These are phyloP conservation scores for Apiotrichum gamsii DNA, from an alignment of 1,284 basidiomycete species.

Conservation along the genomic window DNA sequence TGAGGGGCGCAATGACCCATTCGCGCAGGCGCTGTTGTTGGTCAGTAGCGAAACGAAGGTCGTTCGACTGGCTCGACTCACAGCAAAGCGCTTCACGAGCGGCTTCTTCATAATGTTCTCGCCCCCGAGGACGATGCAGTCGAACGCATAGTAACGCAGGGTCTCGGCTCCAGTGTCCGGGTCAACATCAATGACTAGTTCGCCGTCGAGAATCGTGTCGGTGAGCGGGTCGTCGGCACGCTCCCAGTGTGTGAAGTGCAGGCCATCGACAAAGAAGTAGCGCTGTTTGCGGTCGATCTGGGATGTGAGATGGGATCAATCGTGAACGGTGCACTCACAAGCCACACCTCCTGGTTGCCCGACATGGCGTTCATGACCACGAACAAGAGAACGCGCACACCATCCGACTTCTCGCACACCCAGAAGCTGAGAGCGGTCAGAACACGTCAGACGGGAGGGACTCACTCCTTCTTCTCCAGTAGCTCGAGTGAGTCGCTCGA, in stretches of 20 bases:
- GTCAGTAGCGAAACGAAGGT: neutral
- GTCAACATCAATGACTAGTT: conserved; percentile 87
- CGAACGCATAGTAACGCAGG: conserved; percentile 80
- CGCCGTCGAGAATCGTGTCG: conserved; percentile 86
- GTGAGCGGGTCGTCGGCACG: conserved; percentile 59
- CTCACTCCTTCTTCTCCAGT: conserved; percentile 77
- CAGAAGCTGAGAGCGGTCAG: conserved; percentile 63
- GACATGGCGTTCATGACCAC: conserved; percentile 56
- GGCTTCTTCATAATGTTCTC: conserved; percentile 79
- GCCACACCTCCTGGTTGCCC: conserved; percentile 65
- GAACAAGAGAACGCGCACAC: conserved; percentile 81
- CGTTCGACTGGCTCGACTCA: conserved; percentile 48
- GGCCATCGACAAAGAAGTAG: conserved; percentile 65
- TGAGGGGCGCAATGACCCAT: conserved; percentile 77
- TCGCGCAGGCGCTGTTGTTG: conserved; percentile 63
- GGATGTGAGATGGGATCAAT: neutral
- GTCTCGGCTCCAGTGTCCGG: conserved; percentile 68
- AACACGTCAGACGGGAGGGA: neutral
- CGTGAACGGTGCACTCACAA: conserved; percentile 52
- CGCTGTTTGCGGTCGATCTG: conserved; percentile 93
- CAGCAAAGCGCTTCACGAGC: conserved; percentile 83
- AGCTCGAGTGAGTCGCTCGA: conserved; percentile 60
- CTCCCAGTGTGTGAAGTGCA: conserved; percentile 85
- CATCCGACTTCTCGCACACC: conserved; percentile 99
- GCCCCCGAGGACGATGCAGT: conserved; percentile 81